Conservation (phyloP, 1,284 basidiomycete species). For the Rhizopogon hawkerae region DNA sequence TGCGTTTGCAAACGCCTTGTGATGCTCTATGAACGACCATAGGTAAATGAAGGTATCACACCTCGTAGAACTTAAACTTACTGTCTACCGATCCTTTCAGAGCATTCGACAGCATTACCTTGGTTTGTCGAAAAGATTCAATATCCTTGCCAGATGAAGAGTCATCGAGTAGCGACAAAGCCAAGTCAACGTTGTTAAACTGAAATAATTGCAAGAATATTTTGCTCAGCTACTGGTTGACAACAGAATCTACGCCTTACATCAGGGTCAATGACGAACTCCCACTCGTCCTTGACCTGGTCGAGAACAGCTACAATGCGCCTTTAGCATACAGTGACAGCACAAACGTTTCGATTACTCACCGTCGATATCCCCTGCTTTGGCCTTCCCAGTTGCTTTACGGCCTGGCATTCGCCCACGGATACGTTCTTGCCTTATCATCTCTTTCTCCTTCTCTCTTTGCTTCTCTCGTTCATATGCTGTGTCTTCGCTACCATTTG, state of each 20-base stretch:
- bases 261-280: slow-evolving; percentile 77
- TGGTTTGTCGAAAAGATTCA: slow-evolving; percentile 67
- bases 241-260: slow-evolving; percentile 35
- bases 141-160: slow-evolving; percentile 64
- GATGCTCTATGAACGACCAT: slow-evolving; percentile 52
- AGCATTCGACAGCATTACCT: slow-evolving; percentile 66
- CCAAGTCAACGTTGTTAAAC: slow-evolving; percentile 91
- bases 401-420: slow-evolving; percentile 57
- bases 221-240: slow-evolving; percentile 1
- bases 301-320: slow-evolving; percentile 61
- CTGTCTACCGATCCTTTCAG: slow-evolving; percentile 81
- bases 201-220: slow-evolving; percentile 24
- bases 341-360: slow-evolving; percentile 20
- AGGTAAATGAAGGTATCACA: neutral
- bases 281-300: slow-evolving; percentile 84
- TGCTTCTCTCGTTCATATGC: slow-evolving; percentile 47
- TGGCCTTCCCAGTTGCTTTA: slow-evolving; percentile 42
- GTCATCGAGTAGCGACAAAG: slow-evolving; percentile 76
- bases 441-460: slow-evolving; percentile 52
- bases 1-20: slow-evolving; percentile 85
- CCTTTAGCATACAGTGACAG: slow-evolving; percentile 2
- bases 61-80: slow-evolving; percentile 33
- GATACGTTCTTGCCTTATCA: slow-evolving; percentile 53
- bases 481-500: slow-evolving; percentile 41
- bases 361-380: slow-evolving; percentile 73